phyloP scores from a whole-genome alignment of 306 rosid genomes.

The Erythrophleum fordii region DNA sequence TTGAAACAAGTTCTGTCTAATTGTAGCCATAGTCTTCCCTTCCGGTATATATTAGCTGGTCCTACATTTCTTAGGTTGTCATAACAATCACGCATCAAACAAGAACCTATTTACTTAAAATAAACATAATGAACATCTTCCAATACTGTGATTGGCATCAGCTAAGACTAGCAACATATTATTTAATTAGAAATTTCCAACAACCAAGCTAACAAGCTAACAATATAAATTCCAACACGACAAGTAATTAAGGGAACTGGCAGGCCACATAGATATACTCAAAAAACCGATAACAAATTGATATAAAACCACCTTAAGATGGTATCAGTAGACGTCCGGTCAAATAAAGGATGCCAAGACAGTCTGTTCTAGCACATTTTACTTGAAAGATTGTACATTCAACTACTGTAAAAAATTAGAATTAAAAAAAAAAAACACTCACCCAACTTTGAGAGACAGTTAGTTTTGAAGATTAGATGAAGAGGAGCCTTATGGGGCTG shows the following conservation, averaged over 20 bases:
- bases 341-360: slow-evolving; percentile 45
- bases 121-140: slow-evolving; percentile 37
- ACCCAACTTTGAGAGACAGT: slow-evolving; percentile 55
- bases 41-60: neutral
- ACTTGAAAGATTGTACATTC: slow-evolving; percentile 25
- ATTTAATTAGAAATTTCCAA: slow-evolving; percentile 37
- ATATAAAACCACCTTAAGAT: slow-evolving; percentile 33
- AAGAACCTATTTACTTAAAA: slow-evolving; percentile 17
- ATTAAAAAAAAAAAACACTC: slow-evolving; percentile 14
- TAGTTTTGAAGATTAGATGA: slow-evolving; percentile 82
- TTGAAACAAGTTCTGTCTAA: slow-evolving; percentile 21
- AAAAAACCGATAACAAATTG: slow-evolving; percentile 32
- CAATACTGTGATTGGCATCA: slow-evolving; percentile 39
- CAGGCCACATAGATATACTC: slow-evolving; percentile 12
- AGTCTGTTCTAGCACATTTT: slow-evolving; percentile 24
- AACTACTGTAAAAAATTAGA: neutral
- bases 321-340: slow-evolving; percentile 18
- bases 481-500: slow-evolving; percentile 44
- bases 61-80: slow-evolving; percentile 29
- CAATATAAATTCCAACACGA: slow-evolving; percentile 50
- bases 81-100: slow-evolving; percentile 14
- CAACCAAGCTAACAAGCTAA: slow-evolving; percentile 38
- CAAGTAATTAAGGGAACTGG: slow-evolving; percentile 48
- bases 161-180: slow-evolving; percentile 39
- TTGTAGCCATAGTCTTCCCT: slow-evolving; percentile 1